Conservation (phyloP, 1,284 basidiomycete species). For the Malassezia slooffiae region DNA sequence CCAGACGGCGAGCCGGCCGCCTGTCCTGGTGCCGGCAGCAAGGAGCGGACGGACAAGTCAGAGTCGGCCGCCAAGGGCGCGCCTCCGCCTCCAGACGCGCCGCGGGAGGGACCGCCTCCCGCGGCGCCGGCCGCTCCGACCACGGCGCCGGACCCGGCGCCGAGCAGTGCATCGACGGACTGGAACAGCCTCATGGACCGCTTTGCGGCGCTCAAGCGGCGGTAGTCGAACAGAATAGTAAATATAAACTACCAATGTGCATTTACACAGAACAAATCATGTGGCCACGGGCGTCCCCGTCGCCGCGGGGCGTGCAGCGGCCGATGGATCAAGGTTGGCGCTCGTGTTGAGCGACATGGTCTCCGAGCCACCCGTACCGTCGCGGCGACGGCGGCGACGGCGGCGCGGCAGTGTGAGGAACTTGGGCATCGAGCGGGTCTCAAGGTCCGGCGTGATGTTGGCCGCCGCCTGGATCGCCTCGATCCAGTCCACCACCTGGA, state of each 20-base stretch:
- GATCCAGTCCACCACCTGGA: constrained; percentile 85
- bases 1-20: too few relatives aligned
- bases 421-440: constrained; percentile 57
- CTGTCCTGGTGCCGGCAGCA: constrained; percentile 4
- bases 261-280: neutral
- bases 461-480: constrained; percentile 88
- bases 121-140: constrained; percentile 8
- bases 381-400: constrained; percentile 17
- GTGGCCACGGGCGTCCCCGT: neutral
- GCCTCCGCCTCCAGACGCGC: neutral
- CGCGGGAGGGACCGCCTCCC: neutral
- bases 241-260: neutral
- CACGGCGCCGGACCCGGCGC: constrained; percentile 10
- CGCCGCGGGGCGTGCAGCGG: neutral
- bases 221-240: neutral
- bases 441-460: constrained; percentile 84
- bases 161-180: constrained; percentile 16
- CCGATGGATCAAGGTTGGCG: neutral
- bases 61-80: neutral
- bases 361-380: too few relatives aligned
- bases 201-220: constrained; percentile 25
- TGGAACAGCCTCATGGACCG: constrained; percentile 21
- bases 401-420: constrained; percentile 44
- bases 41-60: constrained; percentile 1
- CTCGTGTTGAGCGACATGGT: constrained; percentile 5